These are phyloP conservation scores for Fagus crenata DNA, from an alignment of 306 rosid species.

Conservation along the genomic window DNA sequence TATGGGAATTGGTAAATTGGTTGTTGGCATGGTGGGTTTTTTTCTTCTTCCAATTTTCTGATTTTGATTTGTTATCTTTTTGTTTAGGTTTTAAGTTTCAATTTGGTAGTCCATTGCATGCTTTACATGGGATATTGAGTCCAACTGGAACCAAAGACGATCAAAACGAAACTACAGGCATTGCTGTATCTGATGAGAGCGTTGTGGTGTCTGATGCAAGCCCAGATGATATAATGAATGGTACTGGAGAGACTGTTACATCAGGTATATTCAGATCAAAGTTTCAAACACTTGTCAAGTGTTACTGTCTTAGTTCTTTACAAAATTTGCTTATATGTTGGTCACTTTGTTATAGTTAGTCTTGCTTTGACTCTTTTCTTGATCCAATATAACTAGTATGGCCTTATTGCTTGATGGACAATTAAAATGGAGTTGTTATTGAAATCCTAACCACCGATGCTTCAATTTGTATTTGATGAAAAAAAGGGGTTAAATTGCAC, in stretches of 20 bases:
- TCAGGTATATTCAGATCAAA: constrained; percentile 36
- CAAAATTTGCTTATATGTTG: too few relatives aligned
- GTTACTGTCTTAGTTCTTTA: neutral
- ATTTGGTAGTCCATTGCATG: constrained; percentile 45
- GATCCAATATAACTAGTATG: neutral
- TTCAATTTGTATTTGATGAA: neutral
- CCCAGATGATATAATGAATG: constrained; percentile 30
- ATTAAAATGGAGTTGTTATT: neutral
- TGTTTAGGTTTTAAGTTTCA: constrained; percentile 56
- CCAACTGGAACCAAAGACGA: constrained; percentile 20
- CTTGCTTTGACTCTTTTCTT: neutral
- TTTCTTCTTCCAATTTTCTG: neutral
- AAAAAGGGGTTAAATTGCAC: neutral
- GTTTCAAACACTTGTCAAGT: neutral
- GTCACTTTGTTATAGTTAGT: neutral
- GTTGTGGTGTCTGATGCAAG: constrained; percentile 31
- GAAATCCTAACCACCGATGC: neutral
- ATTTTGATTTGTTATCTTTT: neutral
- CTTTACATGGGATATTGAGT: constrained; percentile 43
- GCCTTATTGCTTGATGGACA: neutral
- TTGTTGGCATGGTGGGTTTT: neutral
- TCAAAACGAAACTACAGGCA: constrained; percentile 23
- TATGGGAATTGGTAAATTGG: neutral
- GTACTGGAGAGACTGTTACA: constrained; percentile 24
- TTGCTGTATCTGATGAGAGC: constrained; percentile 29